Base-by-base conservation (phyloP, 495 filamentous ascomycete species). In the Neurospora pannonica region DNA sequence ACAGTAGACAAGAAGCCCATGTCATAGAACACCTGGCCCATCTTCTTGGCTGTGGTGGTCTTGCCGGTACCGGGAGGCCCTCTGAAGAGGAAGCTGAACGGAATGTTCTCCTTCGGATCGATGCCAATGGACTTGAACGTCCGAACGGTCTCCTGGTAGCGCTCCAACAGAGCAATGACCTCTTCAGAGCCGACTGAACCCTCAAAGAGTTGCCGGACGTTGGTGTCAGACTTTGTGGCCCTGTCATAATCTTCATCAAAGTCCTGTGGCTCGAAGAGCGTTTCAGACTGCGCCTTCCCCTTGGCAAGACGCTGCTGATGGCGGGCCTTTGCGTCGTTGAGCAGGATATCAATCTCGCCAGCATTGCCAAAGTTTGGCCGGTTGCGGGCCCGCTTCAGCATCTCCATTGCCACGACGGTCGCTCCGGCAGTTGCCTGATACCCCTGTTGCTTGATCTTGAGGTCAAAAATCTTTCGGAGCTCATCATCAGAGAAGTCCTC, bases 11-110 rank as follows among this genome's bases (percentile, higher is more conserved):
- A 81, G 31, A 92, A 86, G 0, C 90, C 89, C 86, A 92, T 88
- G 76, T 93, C 89, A 75, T 92, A 93, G 77, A 88, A 94, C 0
- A 95, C 82, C 71, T 91, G 85, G 11, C 92, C 92, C 87, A 95
- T 92, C 75, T 87, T 91, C 71, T 85, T 81, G 0, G 92, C 92
- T 0, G 91, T 93, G 0, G 86, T 90, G 0, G 92, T 93, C 76
- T 95, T 95, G 15, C 92, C 92, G 4, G 92, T 93, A 1, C 92
- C 84, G 72, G 78, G 84, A 0, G 84, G 84, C 0, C 84, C 84
- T 2, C 81, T 76, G 71, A 86, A 86, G 0, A 86, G 76, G 60
- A 86, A 83, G 42, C 81, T 81, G 78, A 86, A 86, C 1, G 85
- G 83, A 8, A 82, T 81, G 39, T 75, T 75, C 9, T 80, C 75